These are phyloP conservation scores for Hysterangium stoloniferum DNA, from an alignment of 768 basidiomycete species.

Conservation along the genomic window DNA sequence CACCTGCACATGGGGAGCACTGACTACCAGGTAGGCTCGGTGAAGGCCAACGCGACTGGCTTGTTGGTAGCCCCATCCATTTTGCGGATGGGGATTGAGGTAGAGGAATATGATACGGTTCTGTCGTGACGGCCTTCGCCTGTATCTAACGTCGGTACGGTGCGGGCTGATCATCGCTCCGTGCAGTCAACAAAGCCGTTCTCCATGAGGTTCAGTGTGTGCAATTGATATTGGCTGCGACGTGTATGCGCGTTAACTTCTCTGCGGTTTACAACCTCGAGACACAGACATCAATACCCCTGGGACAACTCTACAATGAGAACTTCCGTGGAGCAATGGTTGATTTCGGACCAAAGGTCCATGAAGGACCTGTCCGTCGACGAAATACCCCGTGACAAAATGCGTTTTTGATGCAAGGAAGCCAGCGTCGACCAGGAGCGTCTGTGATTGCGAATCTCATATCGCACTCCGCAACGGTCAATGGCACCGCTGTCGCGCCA, in stretches of 20 bases:
- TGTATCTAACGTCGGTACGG: constrained; percentile 48
- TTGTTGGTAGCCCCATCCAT: constrained; percentile 70
- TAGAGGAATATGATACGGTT: constrained; percentile 27
- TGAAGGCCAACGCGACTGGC: constrained; percentile 75
- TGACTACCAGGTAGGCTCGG: constrained; percentile 76
- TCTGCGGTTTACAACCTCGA: constrained; percentile 56
- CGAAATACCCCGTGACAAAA: constrained; percentile 65
- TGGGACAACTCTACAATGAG: constrained; percentile 85
- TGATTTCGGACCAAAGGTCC: constrained; percentile 87
- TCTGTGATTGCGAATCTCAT: constrained; percentile 77
- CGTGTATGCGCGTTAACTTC: not conserved
- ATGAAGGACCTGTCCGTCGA: constrained; percentile 72
- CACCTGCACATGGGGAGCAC: constrained; percentile 62
- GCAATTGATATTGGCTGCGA: not conserved
- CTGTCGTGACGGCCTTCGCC: constrained; percentile 75
- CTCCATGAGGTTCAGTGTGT: constrained; percentile 48
- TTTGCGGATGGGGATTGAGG: constrained; percentile 54
- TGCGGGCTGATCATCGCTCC: constrained; percentile 40
- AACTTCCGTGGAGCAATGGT: constrained; percentile 63
- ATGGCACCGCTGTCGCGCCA: constrained; percentile 78
- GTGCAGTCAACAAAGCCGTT: constrained; percentile 29
- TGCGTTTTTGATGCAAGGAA: constrained; percentile 59
- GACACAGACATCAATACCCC: constrained; percentile 83
- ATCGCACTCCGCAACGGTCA: constrained; percentile 76
- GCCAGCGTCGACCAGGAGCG: constrained; percentile 57